Evolutionary conservation across 176 grass and related monocot species (phyloP), one percentile per base, ranked within the genome.

Genomic region (Typha latifolia): DNA sequence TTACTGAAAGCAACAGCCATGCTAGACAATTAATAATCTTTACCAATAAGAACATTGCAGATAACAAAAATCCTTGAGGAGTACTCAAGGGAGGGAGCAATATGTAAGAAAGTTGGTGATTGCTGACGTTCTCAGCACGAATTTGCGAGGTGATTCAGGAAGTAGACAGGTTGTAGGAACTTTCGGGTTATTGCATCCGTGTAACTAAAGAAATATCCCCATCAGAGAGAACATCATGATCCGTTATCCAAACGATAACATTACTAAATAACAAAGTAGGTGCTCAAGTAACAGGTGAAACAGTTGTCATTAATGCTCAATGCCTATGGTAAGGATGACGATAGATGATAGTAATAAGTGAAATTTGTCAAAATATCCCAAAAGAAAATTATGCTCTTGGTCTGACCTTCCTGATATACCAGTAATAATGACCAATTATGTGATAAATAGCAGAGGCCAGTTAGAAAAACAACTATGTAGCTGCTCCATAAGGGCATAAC

Each of bases 21-120:
- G 11, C n/a, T 65, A 47, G 14, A 18, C 26, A 37, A 37, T 37
- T 47, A 19, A 65, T 27, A 65, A 37, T 43, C 27, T 47, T 43
- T 11, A 19, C 32, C 34, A 65, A 15, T 11, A 43, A 37, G 16
- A 65, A 47, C 32, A 65, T 20, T 43, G 16, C 16, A 19, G 0
- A 37, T n/a, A 37, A 47, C 31, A 65, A 6, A 12, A n/a, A 65
- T 47, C 34, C 63, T 65, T 65, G 63, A 11, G 14, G 63, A 11
- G 14, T 65, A 65, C 63, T 65, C 63, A 65, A 47, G 27, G 16
- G 32, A 47, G 27, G 16, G 32, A 65, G 27, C 63, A 43, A 65
- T 65, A 65, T 65, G 63, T 18, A 6, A 16, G 53, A 65, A 65
- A 65, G 32, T 37, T 47, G 47, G 63, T 65, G 63, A 29, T 65